phyloP scores from a whole-genome alignment of 768 basidiomycete genomes.

The Nidula microcarpa region DNA sequence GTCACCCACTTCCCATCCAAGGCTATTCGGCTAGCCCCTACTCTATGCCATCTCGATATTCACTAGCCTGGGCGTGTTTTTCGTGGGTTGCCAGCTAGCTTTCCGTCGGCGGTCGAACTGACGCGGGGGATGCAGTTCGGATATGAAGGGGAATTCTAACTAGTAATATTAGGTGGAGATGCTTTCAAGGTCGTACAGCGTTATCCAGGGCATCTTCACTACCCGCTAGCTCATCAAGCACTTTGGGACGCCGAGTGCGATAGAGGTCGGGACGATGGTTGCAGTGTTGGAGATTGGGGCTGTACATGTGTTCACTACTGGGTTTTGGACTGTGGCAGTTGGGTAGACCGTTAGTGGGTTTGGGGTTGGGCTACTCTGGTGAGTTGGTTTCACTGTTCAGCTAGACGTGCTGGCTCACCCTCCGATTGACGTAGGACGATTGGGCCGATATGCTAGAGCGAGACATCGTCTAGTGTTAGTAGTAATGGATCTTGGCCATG shows the following conservation, averaged over 20 bases:
- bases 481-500: too few relatives aligned
- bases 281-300: constrained; percentile 90
- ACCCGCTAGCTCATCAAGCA: constrained; percentile 78
- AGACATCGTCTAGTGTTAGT: constrained; percentile 97
- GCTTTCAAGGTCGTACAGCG: constrained; percentile 35
- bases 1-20: too few relatives aligned
- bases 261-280: constrained; percentile 90
- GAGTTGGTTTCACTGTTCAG: constrained; percentile 23
- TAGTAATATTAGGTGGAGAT: constrained; percentile 8
- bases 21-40: constrained; percentile 73
- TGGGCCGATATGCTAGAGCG: constrained; percentile 92
- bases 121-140: constrained; percentile 54
- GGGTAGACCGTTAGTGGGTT: constrained; percentile 84
- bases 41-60: constrained; percentile 80
- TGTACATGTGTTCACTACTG: constrained; percentile 78
- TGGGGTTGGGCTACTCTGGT: constrained; percentile 90
- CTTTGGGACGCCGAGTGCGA: constrained; percentile 73
- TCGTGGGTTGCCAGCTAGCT: constrained; percentile 47
- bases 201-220: constrained; percentile 91
- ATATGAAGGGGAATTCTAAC: constrained; percentile 70
- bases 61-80: constrained; percentile 81
- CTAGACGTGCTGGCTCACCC: neutral
- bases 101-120: constrained; percentile 1
- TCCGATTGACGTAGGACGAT: constrained; percentile 61
- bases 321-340: constrained; percentile 77